Base-by-base conservation (phyloP, 768 basidiomycete species). In the Termitomyces sp. region DNA sequence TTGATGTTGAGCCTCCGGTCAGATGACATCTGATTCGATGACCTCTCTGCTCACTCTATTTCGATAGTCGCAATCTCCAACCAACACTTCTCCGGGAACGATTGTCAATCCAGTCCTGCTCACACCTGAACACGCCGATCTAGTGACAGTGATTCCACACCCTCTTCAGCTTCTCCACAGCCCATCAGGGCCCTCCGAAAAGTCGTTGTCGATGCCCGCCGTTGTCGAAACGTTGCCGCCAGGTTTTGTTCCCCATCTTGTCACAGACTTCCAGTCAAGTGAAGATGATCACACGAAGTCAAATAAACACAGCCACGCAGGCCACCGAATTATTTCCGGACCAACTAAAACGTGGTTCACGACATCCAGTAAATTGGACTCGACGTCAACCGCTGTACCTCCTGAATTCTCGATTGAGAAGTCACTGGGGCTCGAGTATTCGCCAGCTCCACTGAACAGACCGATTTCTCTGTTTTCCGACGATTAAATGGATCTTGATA, bases 1-100 rank as follows among this genome's bases (percentile, higher is more conserved):
- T 81, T 54, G 60, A 75, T 38, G 71, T 82, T 32, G 72, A 79
- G 65, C 72, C 80, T 16, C 81, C 80, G 13, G 80, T 81, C 62
- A 33, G 75, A 67, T 26, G 22, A 32, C 22, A n/a, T 52, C 26
- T 54, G 14, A 41, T 20, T 38, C n/a, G 11, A 56, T 26, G 49
- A 45, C 30, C 30, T 41, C 13, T 38, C 13, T 38, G 13, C 14
- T 35, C 28, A 50, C 44, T 57, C 48, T n/a, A n/a, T 41, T 45
- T 36, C 20, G 22, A 38, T 40, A 81, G 79, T 77, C 78, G 7
- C 70, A 72, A 41, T 72, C 78, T 3, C 72, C 72, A 9, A 73
- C 76, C 2, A 63, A 60, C 30, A 54, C 69, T 0, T 78, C 79
- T 1, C 59, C 69, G 52, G 51, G 60, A 41, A 66, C 72, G 3